phyloP scores from a whole-genome alignment of 495 filamentous ascomycete genomes.

The Tetracladium setigerum region DNA sequence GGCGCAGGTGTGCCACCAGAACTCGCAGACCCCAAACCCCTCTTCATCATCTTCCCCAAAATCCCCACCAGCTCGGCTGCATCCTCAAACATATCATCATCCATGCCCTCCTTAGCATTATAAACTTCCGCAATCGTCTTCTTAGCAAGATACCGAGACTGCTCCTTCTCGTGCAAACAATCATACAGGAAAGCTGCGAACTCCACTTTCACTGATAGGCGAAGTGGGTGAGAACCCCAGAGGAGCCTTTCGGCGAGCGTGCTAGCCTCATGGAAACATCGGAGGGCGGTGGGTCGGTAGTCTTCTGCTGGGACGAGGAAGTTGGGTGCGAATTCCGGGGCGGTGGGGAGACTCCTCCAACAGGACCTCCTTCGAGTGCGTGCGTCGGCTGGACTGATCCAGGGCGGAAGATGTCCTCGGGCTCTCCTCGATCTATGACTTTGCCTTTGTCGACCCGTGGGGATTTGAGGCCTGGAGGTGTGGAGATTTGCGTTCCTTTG shows the following conservation, averaged over 20 bases:
- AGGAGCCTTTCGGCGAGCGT: conserved; percentile 66
- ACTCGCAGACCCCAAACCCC: conserved; percentile 36
- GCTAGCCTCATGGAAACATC: conserved; percentile 72
- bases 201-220: conserved; percentile 86
- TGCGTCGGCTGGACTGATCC: conserved; percentile 35
- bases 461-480: conserved; percentile 22
- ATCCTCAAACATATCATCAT: conserved; percentile 80
- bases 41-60: conserved; percentile 70
- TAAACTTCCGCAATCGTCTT: conserved; percentile 86
- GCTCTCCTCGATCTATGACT: conserved; percentile 12
- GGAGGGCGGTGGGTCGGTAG: conserved; percentile 73
- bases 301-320: conserved; percentile 76
- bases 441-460: conserved; percentile 23
- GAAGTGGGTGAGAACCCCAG: conserved; percentile 82
- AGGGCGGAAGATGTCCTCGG: conserved; percentile 13
- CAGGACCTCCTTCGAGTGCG: conserved; percentile 38
- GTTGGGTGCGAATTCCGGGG: conserved; percentile 32
- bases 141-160: conserved; percentile 67
- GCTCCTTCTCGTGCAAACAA: conserved; percentile 73
- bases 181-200: conserved; percentile 94
- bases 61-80: conserved; percentile 68
- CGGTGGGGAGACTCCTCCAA: conserved; percentile 21
- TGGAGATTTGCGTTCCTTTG: conserved; percentile 13
- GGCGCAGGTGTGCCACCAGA: conserved; percentile 10
- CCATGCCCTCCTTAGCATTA: conserved; percentile 82